Conservation (phyloP, 441 rosid species). For the Geranium incanum region DNA sequence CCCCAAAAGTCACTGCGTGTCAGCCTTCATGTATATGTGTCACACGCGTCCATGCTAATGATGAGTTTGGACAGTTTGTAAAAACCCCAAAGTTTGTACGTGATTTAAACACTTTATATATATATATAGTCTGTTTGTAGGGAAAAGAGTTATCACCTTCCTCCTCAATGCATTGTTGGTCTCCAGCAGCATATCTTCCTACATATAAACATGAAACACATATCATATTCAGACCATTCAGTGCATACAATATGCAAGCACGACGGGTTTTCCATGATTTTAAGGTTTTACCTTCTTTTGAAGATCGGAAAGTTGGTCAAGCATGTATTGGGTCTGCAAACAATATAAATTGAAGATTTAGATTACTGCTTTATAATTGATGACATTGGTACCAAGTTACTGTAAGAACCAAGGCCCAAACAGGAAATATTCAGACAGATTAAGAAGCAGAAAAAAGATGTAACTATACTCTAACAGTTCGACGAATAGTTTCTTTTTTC, state of each 20-base stretch:
- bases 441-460: background rate
- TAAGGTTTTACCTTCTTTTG: constrained; percentile 15
- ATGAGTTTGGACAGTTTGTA: no score
- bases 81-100: no score
- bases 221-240: background rate
- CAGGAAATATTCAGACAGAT: background rate
- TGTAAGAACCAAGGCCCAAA: background rate
- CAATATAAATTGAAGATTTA: background rate
- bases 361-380: background rate
- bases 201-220: background rate
- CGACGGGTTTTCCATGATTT: background rate
- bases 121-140: background rate
- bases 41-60: no score
- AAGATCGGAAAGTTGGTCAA: constrained; percentile 21
- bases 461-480: no score
- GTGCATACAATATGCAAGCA: background rate
- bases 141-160: constrained; percentile 11
- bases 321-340: constrained; percentile 20
- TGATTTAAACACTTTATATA: no score
- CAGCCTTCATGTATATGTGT: no score
- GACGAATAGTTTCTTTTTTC: no score
- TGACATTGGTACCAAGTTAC: constrained; percentile 2
- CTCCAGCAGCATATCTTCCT: constrained; percentile 20
- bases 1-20: no score
- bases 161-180: constrained; percentile 18